phyloP scores from a whole-genome alignment of 129 eudicot genomes.

The Artemisia annua region DNA sequence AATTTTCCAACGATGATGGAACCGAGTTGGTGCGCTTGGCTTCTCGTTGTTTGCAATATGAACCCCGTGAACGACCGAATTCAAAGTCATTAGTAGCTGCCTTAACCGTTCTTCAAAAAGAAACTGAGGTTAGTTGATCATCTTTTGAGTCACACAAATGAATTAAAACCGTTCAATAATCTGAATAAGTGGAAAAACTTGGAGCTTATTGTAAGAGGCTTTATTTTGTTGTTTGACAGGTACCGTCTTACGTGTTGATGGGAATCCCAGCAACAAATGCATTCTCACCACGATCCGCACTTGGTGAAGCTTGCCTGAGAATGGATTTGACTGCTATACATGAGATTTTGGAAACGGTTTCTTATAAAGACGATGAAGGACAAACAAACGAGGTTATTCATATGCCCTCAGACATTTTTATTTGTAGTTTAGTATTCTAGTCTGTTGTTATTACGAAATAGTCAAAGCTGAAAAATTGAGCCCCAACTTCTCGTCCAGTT shows the following conservation, averaged over 20 bases:
- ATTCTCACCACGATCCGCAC: slow-evolving; percentile 54
- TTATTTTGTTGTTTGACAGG: slow-evolving; percentile 30
- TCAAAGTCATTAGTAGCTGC: slow-evolving; percentile 51
- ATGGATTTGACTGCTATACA: slow-evolving; percentile 72
- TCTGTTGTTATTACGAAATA: background rate
- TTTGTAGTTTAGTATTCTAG: background rate
- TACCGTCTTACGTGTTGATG: slow-evolving; percentile 57
- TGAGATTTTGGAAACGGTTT: slow-evolving; percentile 50
- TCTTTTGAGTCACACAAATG: background rate
- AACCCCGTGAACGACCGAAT: slow-evolving; percentile 69
- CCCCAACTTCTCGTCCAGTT: background rate
- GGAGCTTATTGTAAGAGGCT: too few relatives aligned
- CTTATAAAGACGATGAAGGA: slow-evolving; percentile 63
- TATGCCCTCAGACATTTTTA: background rate
- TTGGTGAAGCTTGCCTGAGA: slow-evolving; percentile 68
- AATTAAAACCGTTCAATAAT: background rate
- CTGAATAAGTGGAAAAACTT: too few relatives aligned
- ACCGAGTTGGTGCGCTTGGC: slow-evolving; percentile 70
- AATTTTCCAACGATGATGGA: slow-evolving; percentile 63
- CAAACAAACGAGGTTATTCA: slow-evolving; percentile 50
- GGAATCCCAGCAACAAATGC: slow-evolving; percentile 54
- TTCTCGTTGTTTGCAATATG: slow-evolving; percentile 69
- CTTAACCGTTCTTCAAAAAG: slow-evolving; percentile 60
- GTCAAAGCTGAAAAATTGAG: background rate
- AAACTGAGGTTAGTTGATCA: slow-evolving; percentile 46